These are phyloP conservation scores for Lentinula edodes DNA, from an alignment of 768 basidiomycete species.

Conservation along the genomic window DNA sequence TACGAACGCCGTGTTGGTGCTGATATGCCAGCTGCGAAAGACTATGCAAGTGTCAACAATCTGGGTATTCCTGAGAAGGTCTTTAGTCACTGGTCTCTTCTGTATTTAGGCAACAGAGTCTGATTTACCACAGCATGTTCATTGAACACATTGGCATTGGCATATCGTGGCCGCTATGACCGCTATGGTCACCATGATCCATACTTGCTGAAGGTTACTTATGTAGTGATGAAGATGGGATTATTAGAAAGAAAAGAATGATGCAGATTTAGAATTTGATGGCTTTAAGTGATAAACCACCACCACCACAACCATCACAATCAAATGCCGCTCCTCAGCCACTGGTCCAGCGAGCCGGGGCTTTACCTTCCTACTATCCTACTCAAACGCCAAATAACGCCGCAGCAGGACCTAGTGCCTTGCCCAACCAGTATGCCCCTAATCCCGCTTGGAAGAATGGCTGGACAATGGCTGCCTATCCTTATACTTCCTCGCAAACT, in stretches of 20 bases:
- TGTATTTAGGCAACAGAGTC: neutral
- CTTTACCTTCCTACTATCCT: slow-evolving; percentile 2
- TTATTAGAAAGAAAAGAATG: neutral
- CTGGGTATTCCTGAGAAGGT: slow-evolving; percentile 59
- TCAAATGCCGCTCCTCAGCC: neutral
- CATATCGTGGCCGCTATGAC: slow-evolving; percentile 46
- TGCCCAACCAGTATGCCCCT: neutral
- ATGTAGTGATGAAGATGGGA: neutral
- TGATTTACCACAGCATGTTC: slow-evolving; percentile 73
- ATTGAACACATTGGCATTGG: slow-evolving; percentile 55
- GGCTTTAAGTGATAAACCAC: neutral
- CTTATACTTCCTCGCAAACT: slow-evolving; percentile 4
- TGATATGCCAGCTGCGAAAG: slow-evolving; percentile 75
- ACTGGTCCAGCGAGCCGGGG: neutral
- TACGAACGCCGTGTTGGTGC: slow-evolving; percentile 47
- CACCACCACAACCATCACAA: neutral
- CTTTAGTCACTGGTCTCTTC: neutral
- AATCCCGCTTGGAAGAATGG: neutral
- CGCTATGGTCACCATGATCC: slow-evolving; percentile 39
- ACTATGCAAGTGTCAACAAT: slow-evolving; percentile 78
- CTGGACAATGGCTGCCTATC: slow-evolving; percentile 7
- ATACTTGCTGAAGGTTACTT: slow-evolving; percentile 15
- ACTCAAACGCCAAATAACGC: neutral
- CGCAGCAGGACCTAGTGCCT: neutral
- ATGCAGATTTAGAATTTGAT: neutral